These are phyloP conservation scores for Erysimum cheiri DNA, from an alignment of 441 rosid genomes.

Conservation along the genomic window DNA sequence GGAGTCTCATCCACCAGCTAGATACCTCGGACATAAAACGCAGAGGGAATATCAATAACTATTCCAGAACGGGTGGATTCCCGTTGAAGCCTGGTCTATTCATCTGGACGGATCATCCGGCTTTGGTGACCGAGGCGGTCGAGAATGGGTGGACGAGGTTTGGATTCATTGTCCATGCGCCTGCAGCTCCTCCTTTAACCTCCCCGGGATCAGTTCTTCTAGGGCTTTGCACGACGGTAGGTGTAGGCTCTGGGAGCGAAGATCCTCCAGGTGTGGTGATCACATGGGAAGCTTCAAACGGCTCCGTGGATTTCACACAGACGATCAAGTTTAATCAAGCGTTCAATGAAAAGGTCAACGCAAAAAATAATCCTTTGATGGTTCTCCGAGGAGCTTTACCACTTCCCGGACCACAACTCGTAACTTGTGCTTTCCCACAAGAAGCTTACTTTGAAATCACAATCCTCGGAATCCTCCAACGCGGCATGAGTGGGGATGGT, in stretches of 20 bases:
- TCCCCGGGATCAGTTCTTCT: slow-evolving; percentile 54
- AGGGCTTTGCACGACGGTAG: slow-evolving; percentile 64
- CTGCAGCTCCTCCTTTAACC: slow-evolving; percentile 33
- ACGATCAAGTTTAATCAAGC: slow-evolving; percentile 73
- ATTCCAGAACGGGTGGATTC: slow-evolving; percentile 46
- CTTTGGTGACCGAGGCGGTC: slow-evolving; percentile 71
- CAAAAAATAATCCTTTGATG: slow-evolving; percentile 45
- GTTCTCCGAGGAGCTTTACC: slow-evolving; percentile 79
- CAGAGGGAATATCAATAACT: slow-evolving; percentile 49
- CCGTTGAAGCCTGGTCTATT: slow-evolving; percentile 50
- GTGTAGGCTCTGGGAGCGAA: slow-evolving; percentile 26
- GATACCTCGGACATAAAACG: slow-evolving; percentile 56
- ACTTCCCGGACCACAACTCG: slow-evolving; percentile 85
- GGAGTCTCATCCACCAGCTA: slow-evolving; percentile 48
- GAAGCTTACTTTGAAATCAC: slow-evolving; percentile 95
- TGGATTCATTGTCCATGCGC: slow-evolving; percentile 60
- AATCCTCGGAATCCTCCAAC: slow-evolving; percentile 46
- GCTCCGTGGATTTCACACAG: slow-evolving; percentile 80
- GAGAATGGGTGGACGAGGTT: slow-evolving; percentile 94
- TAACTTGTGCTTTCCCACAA: slow-evolving; percentile 80
- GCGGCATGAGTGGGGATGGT: slow-evolving; percentile 18
- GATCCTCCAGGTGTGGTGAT: slow-evolving; percentile 64
- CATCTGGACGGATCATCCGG: slow-evolving; percentile 81
- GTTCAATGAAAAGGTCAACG: slow-evolving; percentile 36
- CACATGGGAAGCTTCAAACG: slow-evolving; percentile 83